Percentiles rank a stretch among this genome's conserved stretches.
Evolutionary conservation across 495 filamentous ascomycete genomes (phyloP).

Genomic region (Penicillium maclennaniae): DNA sequence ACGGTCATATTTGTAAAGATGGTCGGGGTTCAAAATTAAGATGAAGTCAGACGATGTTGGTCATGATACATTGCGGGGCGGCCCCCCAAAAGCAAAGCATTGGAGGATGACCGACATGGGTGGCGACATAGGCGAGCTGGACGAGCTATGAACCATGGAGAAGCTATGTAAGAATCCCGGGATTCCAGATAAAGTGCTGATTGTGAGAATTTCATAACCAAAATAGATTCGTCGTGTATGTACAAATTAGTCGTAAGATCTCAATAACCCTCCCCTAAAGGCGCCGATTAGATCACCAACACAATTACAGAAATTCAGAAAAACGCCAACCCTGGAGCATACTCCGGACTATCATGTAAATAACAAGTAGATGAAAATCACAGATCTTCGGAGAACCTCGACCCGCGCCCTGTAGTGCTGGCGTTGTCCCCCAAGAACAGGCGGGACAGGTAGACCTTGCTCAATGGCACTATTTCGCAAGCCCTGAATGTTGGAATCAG

Average conservation of each 20-base stretch:
- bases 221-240: background rate
- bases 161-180: too few relatives aligned
- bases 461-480: slow-evolving; percentile 47
- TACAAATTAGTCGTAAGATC: background rate
- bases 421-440: slow-evolving; percentile 28
- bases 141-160: too few relatives aligned
- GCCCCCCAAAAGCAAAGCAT: too few relatives aligned
- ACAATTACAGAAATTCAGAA: background rate
- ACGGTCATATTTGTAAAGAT: too few relatives aligned
- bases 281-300: background rate
- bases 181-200: too few relatives aligned
- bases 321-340: background rate
- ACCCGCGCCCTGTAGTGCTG: slow-evolving; percentile 40
- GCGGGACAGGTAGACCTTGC: slow-evolving; percentile 43
- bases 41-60: too few relatives aligned
- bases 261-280: background rate
- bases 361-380: slow-evolving; percentile 16
- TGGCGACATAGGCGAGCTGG: too few relatives aligned
- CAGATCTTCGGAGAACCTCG: slow-evolving; percentile 49
- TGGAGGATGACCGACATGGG: too few relatives aligned
- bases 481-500: slow-evolving; percentile 36
- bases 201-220: background rate
- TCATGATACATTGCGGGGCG: too few relatives aligned
- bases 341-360: slow-evolving; percentile 9
- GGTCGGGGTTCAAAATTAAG: too few relatives aligned